phyloP scores from a whole-genome alignment of 805 yeast genomes.

The Sungouiozyma intestinalis region DNA sequence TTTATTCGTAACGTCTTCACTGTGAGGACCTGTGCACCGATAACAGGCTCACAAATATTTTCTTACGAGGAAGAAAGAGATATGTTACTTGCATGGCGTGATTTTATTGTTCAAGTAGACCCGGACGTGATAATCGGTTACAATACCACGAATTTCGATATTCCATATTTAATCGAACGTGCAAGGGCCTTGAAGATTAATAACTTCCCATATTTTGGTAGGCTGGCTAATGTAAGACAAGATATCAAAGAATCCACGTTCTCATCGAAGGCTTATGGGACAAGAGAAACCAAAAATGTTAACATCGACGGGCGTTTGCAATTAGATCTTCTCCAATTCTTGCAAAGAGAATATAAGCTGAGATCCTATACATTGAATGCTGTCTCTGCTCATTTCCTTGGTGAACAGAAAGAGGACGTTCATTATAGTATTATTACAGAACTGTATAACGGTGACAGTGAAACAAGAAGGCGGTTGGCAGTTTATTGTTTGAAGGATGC shows the following conservation, averaged over 20 bases:
- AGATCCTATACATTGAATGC: conserved; percentile 92
- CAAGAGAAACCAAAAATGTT: conserved; percentile 81
- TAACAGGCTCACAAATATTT: conserved; percentile 85
- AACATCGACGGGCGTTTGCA: conserved; percentile 96
- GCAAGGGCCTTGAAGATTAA: conserved; percentile 59
- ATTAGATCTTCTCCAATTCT: conserved; percentile 81
- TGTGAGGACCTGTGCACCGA: conserved; percentile 80
- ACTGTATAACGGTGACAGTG: conserved; percentile 82
- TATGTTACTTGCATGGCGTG: conserved; percentile 78
- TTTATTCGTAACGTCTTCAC: conserved; percentile 93
- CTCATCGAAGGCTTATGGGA: conserved; percentile 93
- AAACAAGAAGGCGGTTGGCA: conserved; percentile 89
- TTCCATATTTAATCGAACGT: conserved; percentile 85
- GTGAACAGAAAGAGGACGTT: conserved; percentile 96
- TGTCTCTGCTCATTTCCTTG: conserved; percentile 85
- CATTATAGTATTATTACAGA: conserved; percentile 95
- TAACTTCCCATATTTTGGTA: conserved; percentile 78
- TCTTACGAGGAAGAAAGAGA: conserved; percentile 67
- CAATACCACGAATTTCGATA: conserved; percentile 87
- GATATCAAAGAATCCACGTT: conserved; percentile 74
- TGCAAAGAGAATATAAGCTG: conserved; percentile 89
- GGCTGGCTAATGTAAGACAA: conserved; percentile 57
- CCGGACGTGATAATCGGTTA: conserved; percentile 97
- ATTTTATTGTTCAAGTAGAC: conserved; percentile 74
- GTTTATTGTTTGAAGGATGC: conserved; percentile 97